A percentile compares a stretch with the other conserved stretches of the same genome.
Conservation (phyloP, 2,329 filamentous ascomycete species). For the Proliferodiscus dingleyae region DNA sequence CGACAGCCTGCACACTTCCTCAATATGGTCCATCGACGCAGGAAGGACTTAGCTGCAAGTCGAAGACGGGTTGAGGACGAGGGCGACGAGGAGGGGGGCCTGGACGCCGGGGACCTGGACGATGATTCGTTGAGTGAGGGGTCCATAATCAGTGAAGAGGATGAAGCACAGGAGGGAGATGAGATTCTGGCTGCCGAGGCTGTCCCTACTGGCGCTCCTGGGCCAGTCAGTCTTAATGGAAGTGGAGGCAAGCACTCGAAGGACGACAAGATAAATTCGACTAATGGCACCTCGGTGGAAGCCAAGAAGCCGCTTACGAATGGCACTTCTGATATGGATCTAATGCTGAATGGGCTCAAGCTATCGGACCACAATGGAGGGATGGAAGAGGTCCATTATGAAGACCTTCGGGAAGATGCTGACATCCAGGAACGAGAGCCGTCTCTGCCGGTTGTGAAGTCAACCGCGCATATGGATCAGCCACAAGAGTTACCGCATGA, state of each 20-base stretch:
- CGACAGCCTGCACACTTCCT: constrained; percentile 25
- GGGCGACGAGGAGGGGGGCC: constrained; percentile 61
- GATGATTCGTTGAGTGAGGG: constrained; percentile 64
- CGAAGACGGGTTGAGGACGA: constrained; percentile 67
- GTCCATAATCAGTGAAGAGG: constrained; percentile 57
- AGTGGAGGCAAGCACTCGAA: constrained; percentile 31
- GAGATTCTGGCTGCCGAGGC: constrained; percentile 61
- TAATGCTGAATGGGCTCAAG: constrained; percentile 50
- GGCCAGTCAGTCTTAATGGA: constrained; percentile 29
- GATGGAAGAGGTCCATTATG: constrained; percentile 25
- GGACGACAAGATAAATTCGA: constrained; percentile 24
- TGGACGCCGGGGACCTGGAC: constrained; percentile 52
- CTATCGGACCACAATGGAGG: constrained; percentile 23
- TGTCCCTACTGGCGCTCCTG: constrained; percentile 41
- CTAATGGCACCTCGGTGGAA: constrained; percentile 31
- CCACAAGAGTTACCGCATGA: constrained; percentile 58
- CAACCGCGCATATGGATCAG: constrained; percentile 36
- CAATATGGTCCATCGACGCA: constrained; percentile 49
- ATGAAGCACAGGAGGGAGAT: constrained; percentile 55
- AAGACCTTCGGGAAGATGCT: constrained; percentile 30
- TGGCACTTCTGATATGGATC: constrained; percentile 45
- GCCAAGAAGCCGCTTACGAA: constrained; percentile 38
- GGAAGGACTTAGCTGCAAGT: constrained; percentile 62
- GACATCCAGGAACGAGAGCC: constrained; percentile 22
- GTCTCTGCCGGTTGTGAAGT: constrained; percentile 31